Evolutionary conservation across 78 protist species (phyloP), one percentile per base, ranked within the genome.

Genomic region (Monocercomonoides exilis): DNA sequence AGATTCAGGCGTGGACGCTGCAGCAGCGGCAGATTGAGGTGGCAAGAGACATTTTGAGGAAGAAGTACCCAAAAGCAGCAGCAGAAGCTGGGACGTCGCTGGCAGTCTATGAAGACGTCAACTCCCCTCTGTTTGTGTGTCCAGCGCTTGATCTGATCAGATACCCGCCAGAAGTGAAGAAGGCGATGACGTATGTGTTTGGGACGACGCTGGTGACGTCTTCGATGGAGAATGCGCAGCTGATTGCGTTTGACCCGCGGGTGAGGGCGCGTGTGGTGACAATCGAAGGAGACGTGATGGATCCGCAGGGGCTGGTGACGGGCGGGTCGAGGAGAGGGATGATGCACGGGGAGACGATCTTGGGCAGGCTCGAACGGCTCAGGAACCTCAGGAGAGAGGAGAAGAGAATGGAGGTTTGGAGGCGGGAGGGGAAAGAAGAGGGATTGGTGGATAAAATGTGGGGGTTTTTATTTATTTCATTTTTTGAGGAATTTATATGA

Each of bases 291-390:
- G 98, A 96, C 84, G 92, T 93, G 34, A 95, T 88, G 84, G 95
- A 97, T 85, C 99, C 99, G 33, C 34, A 86, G 0, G 99, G 99
- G 43, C 92, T 98, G 1, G 87, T 98, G 36, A 96, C 98, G 2
- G 99, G 99, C 41, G 95, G 96, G 43, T 29, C 93, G n/a, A n/a
- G n/a, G n/a, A n/a, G n/a, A n/a, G n/a, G n/a, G n/a, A n/a, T n/a
- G 41, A 46, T 43, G 6, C 33, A 45, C 0, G 63, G 84, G 43
- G 90, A 85, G 34, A 84, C 93, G 11, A 0, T 90, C 0, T 54
- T 93, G 84, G 41, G 70, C 36, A 44, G 80, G 41, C 82, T 93
- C 85, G 0, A 34, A 34, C 80, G 87, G 46, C 85, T 93, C 80
- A 81, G 77, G 33, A 84, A 77, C 44, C 87, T 85, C 0, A 77